A percentile compares a stretch with the other conserved stretches of the same genome.
These are phyloP conservation scores for Neurospora sp. DNA, from an alignment of 495 filamentous ascomycete species.

Conservation along the genomic window DNA sequence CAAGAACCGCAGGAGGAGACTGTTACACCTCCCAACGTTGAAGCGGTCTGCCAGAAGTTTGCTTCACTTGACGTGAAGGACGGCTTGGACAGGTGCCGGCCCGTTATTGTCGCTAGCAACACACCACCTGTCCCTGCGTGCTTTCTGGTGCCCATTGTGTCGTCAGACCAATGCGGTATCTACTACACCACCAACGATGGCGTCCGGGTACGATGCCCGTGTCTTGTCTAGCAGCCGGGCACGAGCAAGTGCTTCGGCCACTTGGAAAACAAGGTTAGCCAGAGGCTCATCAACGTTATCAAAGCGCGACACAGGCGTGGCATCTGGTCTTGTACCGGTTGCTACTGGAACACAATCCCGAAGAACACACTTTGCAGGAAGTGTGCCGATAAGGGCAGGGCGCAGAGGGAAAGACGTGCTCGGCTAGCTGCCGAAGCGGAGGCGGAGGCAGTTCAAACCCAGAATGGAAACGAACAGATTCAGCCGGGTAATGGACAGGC, in stretches of 20 bases:
- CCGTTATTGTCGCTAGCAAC: too few species aligned
- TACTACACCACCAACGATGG: background rate
- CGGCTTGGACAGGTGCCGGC: too few species aligned
- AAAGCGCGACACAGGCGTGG: background rate
- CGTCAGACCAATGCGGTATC: background rate
- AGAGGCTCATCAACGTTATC: background rate
- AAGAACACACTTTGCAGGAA: background rate
- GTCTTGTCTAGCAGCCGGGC: background rate
- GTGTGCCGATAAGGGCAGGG: background rate
- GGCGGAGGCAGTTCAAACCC: too few species aligned
- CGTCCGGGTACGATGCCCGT: background rate
- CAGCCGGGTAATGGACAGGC: too few species aligned
- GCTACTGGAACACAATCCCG: background rate
- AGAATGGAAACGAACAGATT: too few species aligned
- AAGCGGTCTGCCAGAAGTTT: too few species aligned
- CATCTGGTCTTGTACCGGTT: background rate
- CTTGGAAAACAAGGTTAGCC: background rate
- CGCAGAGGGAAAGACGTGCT: background rate
- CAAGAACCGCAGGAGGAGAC: too few species aligned
- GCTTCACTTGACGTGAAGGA: too few species aligned
- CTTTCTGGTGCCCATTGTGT: background rate
- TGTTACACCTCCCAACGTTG: too few species aligned
- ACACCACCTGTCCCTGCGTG: too few species aligned
- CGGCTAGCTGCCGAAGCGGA: too few species aligned
- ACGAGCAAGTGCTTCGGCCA: background rate